Base-by-base conservation (phyloP, 73 alveolate species). In the Tetrahymena elliotti region DNA sequence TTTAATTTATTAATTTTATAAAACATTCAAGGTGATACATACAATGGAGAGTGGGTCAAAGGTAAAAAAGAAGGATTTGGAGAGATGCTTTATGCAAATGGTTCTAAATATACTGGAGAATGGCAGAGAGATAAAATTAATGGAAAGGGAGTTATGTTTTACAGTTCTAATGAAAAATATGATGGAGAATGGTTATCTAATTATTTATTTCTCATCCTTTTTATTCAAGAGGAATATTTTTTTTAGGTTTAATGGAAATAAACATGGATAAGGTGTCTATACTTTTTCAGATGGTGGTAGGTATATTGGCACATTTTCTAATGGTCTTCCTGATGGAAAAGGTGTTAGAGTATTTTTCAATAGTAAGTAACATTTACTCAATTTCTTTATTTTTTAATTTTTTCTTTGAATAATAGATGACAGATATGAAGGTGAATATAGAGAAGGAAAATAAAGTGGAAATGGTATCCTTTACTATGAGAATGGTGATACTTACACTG, bases 371-470 rank as follows among this genome's bases (percentile, higher is more conserved):
- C 37, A 95, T 93, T 96, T 40, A 83, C 93, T 96, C n/a, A n/a
- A n/a, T n/a, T n/a, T n/a, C n/a, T 24, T 40, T 38, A 15, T 94
- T 11, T 40, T n/a, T 37, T 35, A 93, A 95, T 83, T 96, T 94
- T 40, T 53, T 97, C 9, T 95, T 95, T 41, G 94, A 93, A 94
- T 94, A 18, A 93, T 95, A 96, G 97, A 95, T 68, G 96, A 96
- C 68, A n/a, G 96, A 94, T 94, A 94, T 47, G 96, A 94, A 94
- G 96, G 96, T n/a, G 96, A 88, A 33, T 94, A 94, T 84, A 53
- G 52, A 47, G 93, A 94, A 38, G 96, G 93, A 52, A 94, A 94
- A 41, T 31, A 94, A 93, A 16, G 27, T 41, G 96, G 96, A 5
- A 94, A 88, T 20, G 96, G 96, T 15, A 88, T 92, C 15, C 95